A percentile compares a stretch with the other conserved stretches of the same genome.
These are phyloP conservation scores for Ophiocordyceps unilateralis DNA, from an alignment of 2,329 filamentous ascomycete species.

Conservation along the genomic window DNA sequence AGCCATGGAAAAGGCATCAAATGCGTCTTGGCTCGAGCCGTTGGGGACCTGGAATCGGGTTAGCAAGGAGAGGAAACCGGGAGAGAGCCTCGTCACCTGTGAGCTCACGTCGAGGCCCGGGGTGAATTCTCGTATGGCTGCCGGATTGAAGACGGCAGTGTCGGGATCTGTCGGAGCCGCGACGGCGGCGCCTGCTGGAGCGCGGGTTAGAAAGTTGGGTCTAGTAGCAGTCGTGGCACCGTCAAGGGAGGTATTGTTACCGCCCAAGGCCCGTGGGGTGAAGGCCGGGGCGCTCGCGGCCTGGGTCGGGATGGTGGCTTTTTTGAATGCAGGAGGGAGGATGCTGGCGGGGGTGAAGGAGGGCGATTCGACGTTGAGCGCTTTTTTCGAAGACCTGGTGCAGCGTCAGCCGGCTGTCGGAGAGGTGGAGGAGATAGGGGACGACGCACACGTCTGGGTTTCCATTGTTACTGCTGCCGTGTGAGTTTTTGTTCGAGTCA, in stretches of 20 bases:
- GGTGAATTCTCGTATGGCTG: conserved; percentile 41
- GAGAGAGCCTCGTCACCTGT: conserved; percentile 19
- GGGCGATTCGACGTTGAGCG: conserved; percentile 88
- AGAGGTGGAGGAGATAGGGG: not conserved
- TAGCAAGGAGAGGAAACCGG: not conserved
- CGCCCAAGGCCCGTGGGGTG: conserved; percentile 47
- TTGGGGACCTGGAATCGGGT: conserved; percentile 21
- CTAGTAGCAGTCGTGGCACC: too few species aligned
- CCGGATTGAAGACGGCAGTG: conserved; percentile 34
- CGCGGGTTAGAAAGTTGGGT: not conserved
- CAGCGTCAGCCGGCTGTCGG: not conserved
- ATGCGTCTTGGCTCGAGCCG: conserved; percentile 31
- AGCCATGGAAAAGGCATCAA: conserved; percentile 48
- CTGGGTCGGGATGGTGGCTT: conserved; percentile 70
- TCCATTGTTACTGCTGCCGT: not conserved
- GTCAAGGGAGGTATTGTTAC: conserved; percentile 11
- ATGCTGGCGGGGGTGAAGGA: conserved; percentile 64
- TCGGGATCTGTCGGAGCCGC: conserved; percentile 23
- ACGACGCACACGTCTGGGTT: not conserved
- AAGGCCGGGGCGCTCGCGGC: conserved; percentile 79
- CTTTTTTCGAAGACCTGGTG: conserved; percentile 47
- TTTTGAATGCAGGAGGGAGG: conserved; percentile 34
- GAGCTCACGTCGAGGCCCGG: conserved; percentile 37
- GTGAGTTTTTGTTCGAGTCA: conserved; percentile 45
- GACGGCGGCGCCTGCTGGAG: conserved; percentile 18